These are phyloP conservation scores for Fomitopsis pulvina DNA, from an alignment of 768 basidiomycete genomes.

Conservation along the genomic window DNA sequence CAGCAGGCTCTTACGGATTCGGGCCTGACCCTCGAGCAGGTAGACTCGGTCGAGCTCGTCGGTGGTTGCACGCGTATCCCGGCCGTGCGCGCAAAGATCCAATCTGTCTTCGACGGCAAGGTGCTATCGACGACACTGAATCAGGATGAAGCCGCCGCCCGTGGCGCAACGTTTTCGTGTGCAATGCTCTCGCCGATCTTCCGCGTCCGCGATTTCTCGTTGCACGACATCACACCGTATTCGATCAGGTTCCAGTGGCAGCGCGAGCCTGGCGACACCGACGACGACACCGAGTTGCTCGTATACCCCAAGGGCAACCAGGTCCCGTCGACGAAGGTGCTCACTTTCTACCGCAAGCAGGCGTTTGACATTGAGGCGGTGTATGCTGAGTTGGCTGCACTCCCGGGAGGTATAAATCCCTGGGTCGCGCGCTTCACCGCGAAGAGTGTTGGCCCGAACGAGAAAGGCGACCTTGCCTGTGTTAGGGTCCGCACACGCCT, in stretches of 20 bases:
- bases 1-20: conserved; percentile 75
- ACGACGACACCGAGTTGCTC: conserved; percentile 86
- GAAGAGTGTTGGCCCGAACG: conserved; percentile 67
- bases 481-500: conserved; percentile 91
- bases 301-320: conserved; percentile 84
- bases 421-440: conserved; percentile 80
- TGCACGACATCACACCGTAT: conserved; percentile 82
- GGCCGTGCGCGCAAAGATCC: conserved; percentile 83
- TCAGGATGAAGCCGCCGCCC: conserved; percentile 95
- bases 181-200: conserved; percentile 97
- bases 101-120: conserved; percentile 77
- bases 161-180: conserved; percentile 95
- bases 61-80: conserved; percentile 93
- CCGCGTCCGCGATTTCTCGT: conserved; percentile 92
- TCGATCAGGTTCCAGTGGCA: conserved; percentile 91
- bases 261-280: conserved; percentile 61
- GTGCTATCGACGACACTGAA: conserved; percentile 88
- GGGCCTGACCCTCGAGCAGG: conserved; percentile 73
- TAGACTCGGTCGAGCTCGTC: conserved; percentile 88
- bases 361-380: conserved; percentile 83
- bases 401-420: conserved; percentile 80
- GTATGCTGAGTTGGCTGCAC: conserved; percentile 64
- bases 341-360: conserved; percentile 89
- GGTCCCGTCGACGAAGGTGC: conserved; percentile 90
- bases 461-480: conserved; percentile 66